Conservation (phyloP, 2,329 filamentous ascomycete genomes). For the Pseudogymnoascus sp. region DNA sequence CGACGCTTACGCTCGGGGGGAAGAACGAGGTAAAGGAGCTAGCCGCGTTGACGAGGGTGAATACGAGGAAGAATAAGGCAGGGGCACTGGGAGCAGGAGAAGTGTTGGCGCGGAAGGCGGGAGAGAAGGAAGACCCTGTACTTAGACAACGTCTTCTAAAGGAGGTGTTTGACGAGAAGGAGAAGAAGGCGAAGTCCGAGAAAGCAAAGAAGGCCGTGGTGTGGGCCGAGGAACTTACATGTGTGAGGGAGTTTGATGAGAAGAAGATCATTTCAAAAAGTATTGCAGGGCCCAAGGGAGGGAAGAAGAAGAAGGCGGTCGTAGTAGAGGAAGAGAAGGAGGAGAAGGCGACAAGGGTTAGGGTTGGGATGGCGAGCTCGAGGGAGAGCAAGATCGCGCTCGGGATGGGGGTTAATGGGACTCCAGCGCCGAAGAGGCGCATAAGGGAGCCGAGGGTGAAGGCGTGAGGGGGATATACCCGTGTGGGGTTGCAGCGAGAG, state of each 20-base stretch:
- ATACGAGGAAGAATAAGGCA: slow-evolving; percentile 40
- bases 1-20: slow-evolving; percentile 19
- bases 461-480: not conserved
- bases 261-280: slow-evolving; percentile 18
- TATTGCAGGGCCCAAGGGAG: slow-evolving; percentile 16
- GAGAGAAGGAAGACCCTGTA: slow-evolving; percentile 33
- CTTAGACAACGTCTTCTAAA: slow-evolving; percentile 29
- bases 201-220: slow-evolving; percentile 24
- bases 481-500: not conserved
- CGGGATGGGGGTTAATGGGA: slow-evolving; percentile 26
- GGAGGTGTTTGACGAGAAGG: slow-evolving; percentile 27
- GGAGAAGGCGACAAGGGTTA: slow-evolving; percentile 22
- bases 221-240: slow-evolving; percentile 26
- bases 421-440: slow-evolving; percentile 24
- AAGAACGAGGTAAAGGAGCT: slow-evolving; percentile 18
- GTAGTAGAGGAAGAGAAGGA: slow-evolving; percentile 19
- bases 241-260: slow-evolving; percentile 22
- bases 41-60: slow-evolving; percentile 34
- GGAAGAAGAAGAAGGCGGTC: slow-evolving; percentile 19
- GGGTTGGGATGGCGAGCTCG: slow-evolving; percentile 16
- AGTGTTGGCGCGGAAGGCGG: slow-evolving; percentile 27
- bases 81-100: slow-evolving; percentile 28
- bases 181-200: slow-evolving; percentile 21
- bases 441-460: slow-evolving; percentile 12
- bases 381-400: slow-evolving; percentile 16